Evolutionary conservation across 1,284 basidiomycete species (phyloP).

Genomic region (Pyrrhoderma noxium): DNA sequence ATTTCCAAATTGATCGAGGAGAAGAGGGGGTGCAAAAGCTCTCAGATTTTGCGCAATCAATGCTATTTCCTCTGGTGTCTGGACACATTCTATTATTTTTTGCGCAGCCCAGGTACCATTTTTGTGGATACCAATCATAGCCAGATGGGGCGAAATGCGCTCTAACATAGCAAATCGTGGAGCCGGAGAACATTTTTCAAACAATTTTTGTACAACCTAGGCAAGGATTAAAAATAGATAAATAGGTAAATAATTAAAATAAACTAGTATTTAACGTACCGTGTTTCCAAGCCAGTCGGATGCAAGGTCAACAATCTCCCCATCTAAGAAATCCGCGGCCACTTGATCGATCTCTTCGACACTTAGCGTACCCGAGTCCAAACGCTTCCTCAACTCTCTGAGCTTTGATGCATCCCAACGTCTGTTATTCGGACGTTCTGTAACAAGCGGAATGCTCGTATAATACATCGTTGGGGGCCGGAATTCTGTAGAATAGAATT

Average conservation of each 20-base stretch:
- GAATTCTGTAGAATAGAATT: constrained; percentile 49
- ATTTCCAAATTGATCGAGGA: constrained; percentile 96
- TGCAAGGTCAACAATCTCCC: constrained; percentile 88
- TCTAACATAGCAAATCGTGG: constrained; percentile 89
- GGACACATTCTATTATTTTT: constrained; percentile 96
- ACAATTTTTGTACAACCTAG: constrained; percentile 91
- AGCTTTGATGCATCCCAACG: constrained; percentile 93
- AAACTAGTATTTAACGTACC: constrained; percentile 38
- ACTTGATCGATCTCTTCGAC: constrained; percentile 89
- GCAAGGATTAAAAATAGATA: constrained; percentile 1
- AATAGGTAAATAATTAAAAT: background rate
- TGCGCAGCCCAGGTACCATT: constrained; percentile 99
- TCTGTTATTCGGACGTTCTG: constrained; percentile 76
- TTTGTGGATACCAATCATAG: constrained; percentile 98
- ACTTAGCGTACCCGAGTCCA: constrained; percentile 77
- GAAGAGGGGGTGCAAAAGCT: constrained; percentile 88
- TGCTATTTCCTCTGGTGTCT: constrained; percentile 80
- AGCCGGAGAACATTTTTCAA: constrained; percentile 77
- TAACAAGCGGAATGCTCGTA: constrained; percentile 82
- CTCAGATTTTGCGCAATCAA: constrained; percentile 83
- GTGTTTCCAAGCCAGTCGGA: constrained; percentile 99
- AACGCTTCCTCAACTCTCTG: constrained; percentile 87
- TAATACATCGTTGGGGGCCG: constrained; percentile 89
- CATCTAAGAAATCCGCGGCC: constrained; percentile 84
- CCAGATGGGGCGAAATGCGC: constrained; percentile 88